These are phyloP conservation scores for Nothophoma quercina DNA, from an alignment of 2,329 filamentous ascomycete genomes.

Conservation along the genomic window DNA sequence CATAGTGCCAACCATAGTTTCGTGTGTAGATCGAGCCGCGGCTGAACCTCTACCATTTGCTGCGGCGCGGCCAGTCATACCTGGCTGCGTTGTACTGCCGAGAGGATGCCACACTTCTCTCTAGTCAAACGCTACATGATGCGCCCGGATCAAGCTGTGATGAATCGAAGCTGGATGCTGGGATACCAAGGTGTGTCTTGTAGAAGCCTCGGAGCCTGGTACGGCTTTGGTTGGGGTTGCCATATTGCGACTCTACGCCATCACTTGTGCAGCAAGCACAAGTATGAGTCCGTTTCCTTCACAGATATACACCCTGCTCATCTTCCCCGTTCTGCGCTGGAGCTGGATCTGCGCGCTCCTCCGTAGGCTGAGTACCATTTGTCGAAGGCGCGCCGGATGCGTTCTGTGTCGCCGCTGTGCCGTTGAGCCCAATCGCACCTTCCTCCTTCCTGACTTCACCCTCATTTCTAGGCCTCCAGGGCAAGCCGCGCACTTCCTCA, in stretches of 20 bases:
- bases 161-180: too few relatives aligned
- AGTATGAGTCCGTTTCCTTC: not conserved
- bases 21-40: not conserved
- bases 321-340: conserved; percentile 2
- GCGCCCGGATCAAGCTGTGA: too few relatives aligned
- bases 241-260: not conserved
- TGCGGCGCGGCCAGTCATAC: too few relatives aligned
- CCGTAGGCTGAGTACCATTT: not conserved
- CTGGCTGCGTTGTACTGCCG: too few relatives aligned
- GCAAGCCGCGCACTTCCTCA: conserved; percentile 63
- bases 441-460: conserved; percentile 22
- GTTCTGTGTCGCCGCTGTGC: conserved; percentile 1
- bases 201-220: too few relatives aligned
- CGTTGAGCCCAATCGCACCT: conserved; percentile 6
- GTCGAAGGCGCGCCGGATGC: not conserved
- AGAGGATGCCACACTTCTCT: too few relatives aligned
- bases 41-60: too few relatives aligned
- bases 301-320: conserved; percentile 17
- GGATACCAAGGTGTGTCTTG: too few relatives aligned
- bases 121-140: too few relatives aligned
- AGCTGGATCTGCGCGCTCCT: not conserved
- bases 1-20: not conserved
- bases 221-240: too few relatives aligned
- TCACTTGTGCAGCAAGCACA: not conserved
- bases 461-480: conserved; percentile 54